Evolutionary conservation across 2,329 filamentous ascomycete species (phyloP).

Genomic region (Fusarium ambrosium): DNA sequence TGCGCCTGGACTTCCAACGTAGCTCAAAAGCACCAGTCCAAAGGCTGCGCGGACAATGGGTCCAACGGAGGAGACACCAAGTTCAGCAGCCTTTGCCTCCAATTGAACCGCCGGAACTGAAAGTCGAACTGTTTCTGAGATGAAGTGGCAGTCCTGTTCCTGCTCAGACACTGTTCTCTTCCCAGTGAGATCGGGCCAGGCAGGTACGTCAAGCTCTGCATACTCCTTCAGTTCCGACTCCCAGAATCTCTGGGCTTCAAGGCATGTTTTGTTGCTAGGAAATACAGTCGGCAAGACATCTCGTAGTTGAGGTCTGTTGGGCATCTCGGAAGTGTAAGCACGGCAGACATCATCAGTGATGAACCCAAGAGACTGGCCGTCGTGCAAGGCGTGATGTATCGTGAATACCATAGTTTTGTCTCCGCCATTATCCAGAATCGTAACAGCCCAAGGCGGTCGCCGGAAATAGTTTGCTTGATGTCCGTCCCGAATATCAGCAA

Average conservation of each 20-base stretch:
- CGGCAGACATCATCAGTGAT: conserved; percentile 8
- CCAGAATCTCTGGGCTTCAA: background rate
- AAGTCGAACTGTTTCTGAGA: conserved; percentile 2
- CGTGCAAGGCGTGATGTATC: conserved; percentile 9
- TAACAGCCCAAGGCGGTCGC: conserved; percentile 12
- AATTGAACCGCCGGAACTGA: background rate
- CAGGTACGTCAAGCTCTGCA: conserved; percentile 2
- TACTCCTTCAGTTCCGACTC: background rate
- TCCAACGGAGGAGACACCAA: conserved; percentile 6
- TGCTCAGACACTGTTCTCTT: background rate
- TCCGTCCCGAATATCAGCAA: conserved; percentile 1
- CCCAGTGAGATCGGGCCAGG: conserved; percentile 11
- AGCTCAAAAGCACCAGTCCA: conserved; percentile 4
- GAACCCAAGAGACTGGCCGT: conserved; percentile 8
- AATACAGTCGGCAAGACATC: background rate
- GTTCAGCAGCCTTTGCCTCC: background rate
- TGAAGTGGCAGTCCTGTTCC: background rate
- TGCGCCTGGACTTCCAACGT: conserved; percentile 2
- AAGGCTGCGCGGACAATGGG: conserved; percentile 4
- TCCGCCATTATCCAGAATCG: background rate
- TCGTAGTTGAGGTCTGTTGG: conserved; percentile 7
- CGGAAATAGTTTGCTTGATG: conserved; percentile 12
- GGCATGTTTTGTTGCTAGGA: background rate
- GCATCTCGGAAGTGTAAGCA: background rate
- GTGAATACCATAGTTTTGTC: conserved; percentile 3